Conservation (phyloP, 75 land plant genomes). For the Ceratopteris richardii region DNA sequence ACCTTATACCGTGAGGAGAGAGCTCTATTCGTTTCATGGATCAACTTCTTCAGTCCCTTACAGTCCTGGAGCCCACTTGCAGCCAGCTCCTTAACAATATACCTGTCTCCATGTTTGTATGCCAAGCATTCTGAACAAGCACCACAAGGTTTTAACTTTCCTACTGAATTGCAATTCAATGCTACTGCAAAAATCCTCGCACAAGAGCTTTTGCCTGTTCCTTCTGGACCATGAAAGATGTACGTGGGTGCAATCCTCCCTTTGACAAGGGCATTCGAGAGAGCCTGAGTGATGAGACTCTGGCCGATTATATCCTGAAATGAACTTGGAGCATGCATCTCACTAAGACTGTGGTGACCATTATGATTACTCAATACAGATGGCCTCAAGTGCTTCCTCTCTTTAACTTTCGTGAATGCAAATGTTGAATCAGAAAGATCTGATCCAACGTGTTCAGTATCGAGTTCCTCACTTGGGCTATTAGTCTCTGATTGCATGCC, state of each 20-base stretch:
- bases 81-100: no score
- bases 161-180: constrained; percentile 13
- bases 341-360: constrained; percentile 15
- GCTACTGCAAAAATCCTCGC: constrained; percentile 23
- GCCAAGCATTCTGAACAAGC: no score
- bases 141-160: no score
- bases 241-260: constrained; percentile 21
- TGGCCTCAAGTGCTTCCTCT: neutral
- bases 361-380: constrained; percentile 8
- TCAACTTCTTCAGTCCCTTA: no score
- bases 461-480: constrained; percentile 20
- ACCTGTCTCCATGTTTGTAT: no score
- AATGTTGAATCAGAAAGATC: constrained; percentile 34
- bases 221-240: constrained; percentile 26
- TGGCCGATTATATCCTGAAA: constrained; percentile 25
- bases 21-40: no score
- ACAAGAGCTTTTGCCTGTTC: constrained; percentile 20
- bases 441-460: constrained; percentile 22
- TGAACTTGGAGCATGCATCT: constrained; percentile 23
- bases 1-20: no score
- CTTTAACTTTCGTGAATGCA: constrained; percentile 35
- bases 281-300: constrained; percentile 15
- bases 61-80: no score
- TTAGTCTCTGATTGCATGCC: constrained; percentile 37
- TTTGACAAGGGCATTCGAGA: constrained; percentile 11